Conservation (phyloP, 192 early-diverging fungal species). For the Polychytrium aggregatum region DNA sequence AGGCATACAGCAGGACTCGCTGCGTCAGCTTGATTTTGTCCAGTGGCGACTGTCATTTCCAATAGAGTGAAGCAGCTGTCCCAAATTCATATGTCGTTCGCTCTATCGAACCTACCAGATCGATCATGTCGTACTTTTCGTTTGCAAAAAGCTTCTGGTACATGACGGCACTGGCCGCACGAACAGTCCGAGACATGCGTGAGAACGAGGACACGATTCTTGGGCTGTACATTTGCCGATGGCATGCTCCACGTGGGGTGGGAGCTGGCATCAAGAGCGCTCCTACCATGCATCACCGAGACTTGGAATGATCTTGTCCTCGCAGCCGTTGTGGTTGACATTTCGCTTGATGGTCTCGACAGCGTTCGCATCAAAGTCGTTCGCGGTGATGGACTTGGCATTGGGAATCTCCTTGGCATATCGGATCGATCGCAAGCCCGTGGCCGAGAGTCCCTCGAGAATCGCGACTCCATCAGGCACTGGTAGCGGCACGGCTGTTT, state of each 20-base stretch:
- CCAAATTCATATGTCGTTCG: too few species aligned
- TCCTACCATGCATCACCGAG: conserved; percentile 74
- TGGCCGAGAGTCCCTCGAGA: conserved; percentile 89
- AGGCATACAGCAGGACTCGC: too few species aligned
- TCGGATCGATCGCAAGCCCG: conserved; percentile 87
- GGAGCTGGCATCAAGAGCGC: conserved; percentile 1
- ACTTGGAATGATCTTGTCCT: conserved; percentile 64
- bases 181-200: too few species aligned
- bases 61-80: not conserved
- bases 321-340: conserved; percentile 69
- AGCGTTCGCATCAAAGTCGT: conserved; percentile 84
- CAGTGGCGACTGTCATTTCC: not conserved
- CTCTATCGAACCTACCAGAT: conserved; percentile 34
- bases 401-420: conserved; percentile 85
- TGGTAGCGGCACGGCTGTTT: conserved; percentile 10
- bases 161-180: conserved; percentile 19
- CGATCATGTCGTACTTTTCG: conserved; percentile 67
- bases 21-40: too few species aligned
- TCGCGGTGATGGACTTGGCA: conserved; percentile 71
- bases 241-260: too few species aligned
- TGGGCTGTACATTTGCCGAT: too few species aligned
- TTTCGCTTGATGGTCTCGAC: conserved; percentile 82
- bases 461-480: conserved; percentile 39
- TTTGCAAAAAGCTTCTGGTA: conserved; percentile 19
- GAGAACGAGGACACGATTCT: too few species aligned